These are phyloP conservation scores for Citrus hindsii DNA, from an alignment of 345 rosid genomes.

Conservation along the genomic window DNA sequence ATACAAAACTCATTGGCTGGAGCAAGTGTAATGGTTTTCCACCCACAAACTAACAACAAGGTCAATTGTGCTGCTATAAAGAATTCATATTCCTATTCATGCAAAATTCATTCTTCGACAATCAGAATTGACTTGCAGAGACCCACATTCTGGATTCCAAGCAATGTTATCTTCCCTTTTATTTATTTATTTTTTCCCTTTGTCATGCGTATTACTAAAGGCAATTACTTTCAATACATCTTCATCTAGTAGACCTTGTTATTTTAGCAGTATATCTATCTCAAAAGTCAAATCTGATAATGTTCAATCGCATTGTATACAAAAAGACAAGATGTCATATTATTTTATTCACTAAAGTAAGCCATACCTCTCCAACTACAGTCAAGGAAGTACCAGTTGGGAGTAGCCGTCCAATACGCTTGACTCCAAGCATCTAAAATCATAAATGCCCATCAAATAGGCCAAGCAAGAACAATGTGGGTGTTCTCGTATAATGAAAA, in stretches of 20 bases:
- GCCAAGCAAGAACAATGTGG: neutral
- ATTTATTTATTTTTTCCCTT: neutral
- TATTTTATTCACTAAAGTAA: neutral
- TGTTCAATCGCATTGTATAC: neutral
- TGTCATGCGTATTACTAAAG: neutral
- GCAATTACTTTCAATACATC: neutral
- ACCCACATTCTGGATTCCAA: neutral
- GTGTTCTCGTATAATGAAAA: neutral
- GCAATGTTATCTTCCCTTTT: neutral
- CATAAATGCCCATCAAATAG: conserved; percentile 15
- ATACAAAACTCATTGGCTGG: neutral
- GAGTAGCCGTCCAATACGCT: conserved; percentile 85
- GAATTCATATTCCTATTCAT: neutral
- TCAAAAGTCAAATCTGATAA: neutral
- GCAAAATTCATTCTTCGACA: neutral
- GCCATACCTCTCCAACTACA: conserved; percentile 89
- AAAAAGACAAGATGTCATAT: neutral
- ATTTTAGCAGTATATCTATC: neutral
- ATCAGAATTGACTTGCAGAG: neutral
- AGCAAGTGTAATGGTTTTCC: neutral
- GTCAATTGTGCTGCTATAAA: neutral
- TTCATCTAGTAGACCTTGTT: neutral
- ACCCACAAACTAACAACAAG: neutral
- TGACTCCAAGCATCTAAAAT: conserved; percentile 95
- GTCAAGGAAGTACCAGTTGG: conserved; percentile 90